phyloP scores from a whole-genome alignment of 2,329 filamentous ascomycete genomes.

The Colletotrichum higginsianum region DNA sequence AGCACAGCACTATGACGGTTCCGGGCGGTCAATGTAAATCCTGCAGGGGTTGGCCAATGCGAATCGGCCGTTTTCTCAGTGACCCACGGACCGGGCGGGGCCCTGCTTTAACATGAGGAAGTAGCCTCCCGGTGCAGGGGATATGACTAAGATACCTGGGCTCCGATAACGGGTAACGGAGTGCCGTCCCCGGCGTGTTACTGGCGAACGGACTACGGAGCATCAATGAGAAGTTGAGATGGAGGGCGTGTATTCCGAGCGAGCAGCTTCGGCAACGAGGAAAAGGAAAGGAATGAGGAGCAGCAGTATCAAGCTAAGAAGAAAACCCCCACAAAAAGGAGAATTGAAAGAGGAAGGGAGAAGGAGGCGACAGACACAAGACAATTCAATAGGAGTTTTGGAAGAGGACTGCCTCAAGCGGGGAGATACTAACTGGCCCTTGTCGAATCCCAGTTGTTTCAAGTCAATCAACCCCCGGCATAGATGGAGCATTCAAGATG shows the following conservation, averaged over 20 bases:
- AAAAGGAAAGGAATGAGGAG: background rate
- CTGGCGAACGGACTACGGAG: slow-evolving; percentile 9
- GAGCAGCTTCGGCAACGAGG: background rate
- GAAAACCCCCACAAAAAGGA: background rate
- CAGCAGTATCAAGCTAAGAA: no score
- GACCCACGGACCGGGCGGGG: slow-evolving; percentile 17
- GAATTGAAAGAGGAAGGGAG: background rate
- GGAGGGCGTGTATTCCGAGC: background rate
- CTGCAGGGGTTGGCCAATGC: slow-evolving; percentile 28
- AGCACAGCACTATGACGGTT: slow-evolving; percentile 9
- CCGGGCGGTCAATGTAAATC: background rate
- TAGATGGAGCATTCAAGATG: background rate
- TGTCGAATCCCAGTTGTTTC: slow-evolving; percentile 39
- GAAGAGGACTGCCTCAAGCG: slow-evolving; percentile 32
- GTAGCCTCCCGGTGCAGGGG: slow-evolving; percentile 10
- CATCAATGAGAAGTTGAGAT: slow-evolving; percentile 14
- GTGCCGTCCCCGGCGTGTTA: background rate
- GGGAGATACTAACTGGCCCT: slow-evolving; percentile 5
- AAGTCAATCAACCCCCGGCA: slow-evolving; percentile 29
- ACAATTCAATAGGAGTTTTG: background rate
- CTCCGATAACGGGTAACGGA: slow-evolving; percentile 7
- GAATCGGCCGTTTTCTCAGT: slow-evolving; percentile 19
- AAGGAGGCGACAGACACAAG: background rate
- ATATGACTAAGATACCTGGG: slow-evolving; percentile 16
- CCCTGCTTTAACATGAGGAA: slow-evolving; percentile 17